phyloP scores from a whole-genome alignment of 441 rosid species.

The Pelargonium citronellum region DNA sequence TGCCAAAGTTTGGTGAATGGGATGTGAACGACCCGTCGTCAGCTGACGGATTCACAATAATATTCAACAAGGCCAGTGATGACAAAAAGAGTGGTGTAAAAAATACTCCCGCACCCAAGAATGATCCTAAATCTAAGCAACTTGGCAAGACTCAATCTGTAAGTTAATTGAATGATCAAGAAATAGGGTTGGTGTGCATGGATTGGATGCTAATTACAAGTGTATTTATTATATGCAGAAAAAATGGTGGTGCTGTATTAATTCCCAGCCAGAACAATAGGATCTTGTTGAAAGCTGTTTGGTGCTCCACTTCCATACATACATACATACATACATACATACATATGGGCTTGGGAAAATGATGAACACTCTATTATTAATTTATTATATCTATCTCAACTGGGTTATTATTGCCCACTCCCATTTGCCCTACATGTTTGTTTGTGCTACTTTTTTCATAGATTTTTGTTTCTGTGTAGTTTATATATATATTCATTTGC shows the following conservation, averaged over 20 bases:
- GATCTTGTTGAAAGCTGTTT: not conserved
- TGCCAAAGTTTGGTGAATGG: constrained; percentile 96
- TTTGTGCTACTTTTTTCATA: too few relatives aligned
- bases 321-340: too few relatives aligned
- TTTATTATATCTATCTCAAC: too few relatives aligned
- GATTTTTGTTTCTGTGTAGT: too few relatives aligned
- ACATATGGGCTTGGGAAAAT: too few relatives aligned
- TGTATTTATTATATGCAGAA: constrained; percentile 1
- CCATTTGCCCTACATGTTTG: too few relatives aligned
- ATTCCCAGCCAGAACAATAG: not conserved
- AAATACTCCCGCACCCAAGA: constrained; percentile 48
- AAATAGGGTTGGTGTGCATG: too few relatives aligned
- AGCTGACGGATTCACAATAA: constrained; percentile 85
- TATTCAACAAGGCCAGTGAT: constrained; percentile 88
- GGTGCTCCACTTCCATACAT: too few relatives aligned
- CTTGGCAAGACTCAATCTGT: constrained; percentile 71
- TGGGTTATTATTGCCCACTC: too few relatives aligned
- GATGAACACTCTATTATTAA: too few relatives aligned
- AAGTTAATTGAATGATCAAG: constrained; percentile 28
- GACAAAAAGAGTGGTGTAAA: constrained; percentile 74
- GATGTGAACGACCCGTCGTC: constrained; percentile 83
- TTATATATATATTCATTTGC: too few relatives aligned
- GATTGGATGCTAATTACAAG: not conserved
- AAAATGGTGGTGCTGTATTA: constrained; percentile 5
- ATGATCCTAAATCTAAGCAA: constrained; percentile 33